These are phyloP conservation scores for Xerocomellus intermedius DNA, from an alignment of 768 basidiomycete species.

Conservation along the genomic window DNA sequence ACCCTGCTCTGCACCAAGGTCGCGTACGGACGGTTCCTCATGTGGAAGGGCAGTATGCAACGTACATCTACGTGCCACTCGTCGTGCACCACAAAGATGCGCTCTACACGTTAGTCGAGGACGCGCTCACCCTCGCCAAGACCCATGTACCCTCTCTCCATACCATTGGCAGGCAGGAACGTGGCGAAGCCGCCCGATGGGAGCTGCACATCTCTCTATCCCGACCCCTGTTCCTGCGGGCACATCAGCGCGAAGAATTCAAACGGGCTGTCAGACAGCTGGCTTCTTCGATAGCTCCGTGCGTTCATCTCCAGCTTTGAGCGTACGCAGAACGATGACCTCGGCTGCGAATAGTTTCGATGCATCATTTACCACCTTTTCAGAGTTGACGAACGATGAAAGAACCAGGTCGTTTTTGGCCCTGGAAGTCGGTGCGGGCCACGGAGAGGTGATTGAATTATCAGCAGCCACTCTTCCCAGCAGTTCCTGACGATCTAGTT, in stretches of 20 bases:
- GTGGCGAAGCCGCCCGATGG: neutral
- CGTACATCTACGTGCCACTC: slow-evolving; percentile 75
- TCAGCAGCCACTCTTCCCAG: neutral
- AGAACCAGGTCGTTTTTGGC: slow-evolving; percentile 77
- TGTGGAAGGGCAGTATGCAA: slow-evolving; percentile 82
- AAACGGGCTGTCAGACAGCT: slow-evolving; percentile 56
- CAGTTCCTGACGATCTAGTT: slow-evolving; percentile 19
- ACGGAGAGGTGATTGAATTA: slow-evolving; percentile 56
- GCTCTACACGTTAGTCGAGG: slow-evolving; percentile 46
- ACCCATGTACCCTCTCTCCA: slow-evolving; percentile 46
- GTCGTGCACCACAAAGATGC: slow-evolving; percentile 40
- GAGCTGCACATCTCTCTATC: slow-evolving; percentile 87
- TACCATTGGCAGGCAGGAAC: slow-evolving; percentile 35
- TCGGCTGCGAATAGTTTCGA: slow-evolving; percentile 51
- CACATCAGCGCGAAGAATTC: slow-evolving; percentile 76
- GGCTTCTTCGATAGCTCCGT: slow-evolving; percentile 49
- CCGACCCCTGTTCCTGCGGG: slow-evolving; percentile 73
- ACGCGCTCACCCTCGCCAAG: slow-evolving; percentile 46
- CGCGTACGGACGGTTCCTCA: slow-evolving; percentile 72
- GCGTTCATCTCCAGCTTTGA: slow-evolving; percentile 21
- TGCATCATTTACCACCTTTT: slow-evolving; percentile 70
- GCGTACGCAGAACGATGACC: slow-evolving; percentile 1
- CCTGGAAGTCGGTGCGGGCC: slow-evolving; percentile 81
- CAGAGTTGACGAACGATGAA: slow-evolving; percentile 77
- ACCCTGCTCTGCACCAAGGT: slow-evolving; percentile 84